phyloP scores from a whole-genome alignment of 2,329 filamentous ascomycete genomes.

The Beauveria asiatica region DNA sequence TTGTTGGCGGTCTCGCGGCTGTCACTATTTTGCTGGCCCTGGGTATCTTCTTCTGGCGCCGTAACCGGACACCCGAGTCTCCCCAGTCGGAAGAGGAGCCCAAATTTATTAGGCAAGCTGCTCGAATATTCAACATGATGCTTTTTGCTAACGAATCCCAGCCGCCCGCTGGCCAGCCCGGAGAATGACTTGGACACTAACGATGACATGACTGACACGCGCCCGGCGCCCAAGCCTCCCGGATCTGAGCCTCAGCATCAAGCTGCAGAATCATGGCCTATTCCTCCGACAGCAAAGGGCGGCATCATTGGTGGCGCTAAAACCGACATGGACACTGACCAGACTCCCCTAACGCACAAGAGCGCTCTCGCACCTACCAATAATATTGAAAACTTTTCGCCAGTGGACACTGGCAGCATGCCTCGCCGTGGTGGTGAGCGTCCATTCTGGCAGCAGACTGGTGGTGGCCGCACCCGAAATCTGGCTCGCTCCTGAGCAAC shows the following conservation, averaged over 20 bases:
- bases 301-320: neutral
- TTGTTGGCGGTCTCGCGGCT: slow-evolving; percentile 41
- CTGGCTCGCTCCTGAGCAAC: slow-evolving; percentile 8
- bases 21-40: slow-evolving; percentile 35
- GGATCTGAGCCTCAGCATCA: neutral
- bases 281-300: neutral
- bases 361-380: neutral
- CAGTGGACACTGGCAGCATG: neutral
- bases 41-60: slow-evolving; percentile 35
- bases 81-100: neutral
- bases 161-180: slow-evolving; percentile 8
- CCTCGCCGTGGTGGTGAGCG: slow-evolving; percentile 11
- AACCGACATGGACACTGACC: neutral
- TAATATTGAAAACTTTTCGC: neutral
- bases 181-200: slow-evolving; percentile 1
- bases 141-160: neutral
- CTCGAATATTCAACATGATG: neutral
- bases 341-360: neutral
- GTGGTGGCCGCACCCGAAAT: slow-evolving; percentile 9
- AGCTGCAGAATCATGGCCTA: slow-evolving; percentile 5
- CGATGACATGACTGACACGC: slow-evolving; percentile 4
- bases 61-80: slow-evolving; percentile 21
- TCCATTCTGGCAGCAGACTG: slow-evolving; percentile 11
- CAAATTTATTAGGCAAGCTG: slow-evolving; percentile 4
- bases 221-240: slow-evolving; percentile 6